Evolutionary conservation across 768 basidiomycete species (phyloP), one percentile per base, ranked within the genome.

Genomic region (Asterophora lycoperdoides): DNA sequence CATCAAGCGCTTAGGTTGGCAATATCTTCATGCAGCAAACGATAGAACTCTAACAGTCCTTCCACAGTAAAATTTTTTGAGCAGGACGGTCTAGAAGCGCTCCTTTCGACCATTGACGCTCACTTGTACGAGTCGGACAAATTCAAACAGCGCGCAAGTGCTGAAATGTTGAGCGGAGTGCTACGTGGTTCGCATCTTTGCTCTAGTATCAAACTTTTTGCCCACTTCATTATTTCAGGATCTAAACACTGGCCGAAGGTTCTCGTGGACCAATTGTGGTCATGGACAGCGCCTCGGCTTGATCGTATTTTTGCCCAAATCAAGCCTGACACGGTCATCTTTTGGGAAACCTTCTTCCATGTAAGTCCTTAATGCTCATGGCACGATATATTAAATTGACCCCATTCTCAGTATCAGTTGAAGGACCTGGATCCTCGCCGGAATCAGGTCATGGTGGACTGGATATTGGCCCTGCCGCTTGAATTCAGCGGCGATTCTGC

Each of bases 401-500:
- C 15, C 34, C 17, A 47, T 46, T 17, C 44, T 20, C 58, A 81
- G 80, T 66, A 71, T 56, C 70, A 75, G 57, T 64, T 94, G 20
- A 71, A 72, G 49, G 78, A 83, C 47, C 78, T 86, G 19, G 93
- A 96, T 68, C 90, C 89, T 34, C 84, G 93, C 18, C 79, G 93
- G 17, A 82, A 79, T 54, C 68, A 80, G 50, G 77, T 80, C 9
- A 61, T 96, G 33, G 73, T 93, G 15, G 77, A 88, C 53, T 94
- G 89, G 81, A 80, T 93, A 48, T 60, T 87, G 28, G 71, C 78
- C 15, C 73, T 92, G 2, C 84, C 87, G 1, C 69, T 92, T 4
- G 93, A 96, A 55, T 90, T 94, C 63, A 77, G 79, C 30, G 80
- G 84, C 39, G 88, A 89, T 55, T 95, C 91, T 23, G 89, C 90